Evolutionary conservation across 2,329 filamentous ascomycete species (phyloP).

Genomic region (Coleophoma cylindrospora): DNA sequence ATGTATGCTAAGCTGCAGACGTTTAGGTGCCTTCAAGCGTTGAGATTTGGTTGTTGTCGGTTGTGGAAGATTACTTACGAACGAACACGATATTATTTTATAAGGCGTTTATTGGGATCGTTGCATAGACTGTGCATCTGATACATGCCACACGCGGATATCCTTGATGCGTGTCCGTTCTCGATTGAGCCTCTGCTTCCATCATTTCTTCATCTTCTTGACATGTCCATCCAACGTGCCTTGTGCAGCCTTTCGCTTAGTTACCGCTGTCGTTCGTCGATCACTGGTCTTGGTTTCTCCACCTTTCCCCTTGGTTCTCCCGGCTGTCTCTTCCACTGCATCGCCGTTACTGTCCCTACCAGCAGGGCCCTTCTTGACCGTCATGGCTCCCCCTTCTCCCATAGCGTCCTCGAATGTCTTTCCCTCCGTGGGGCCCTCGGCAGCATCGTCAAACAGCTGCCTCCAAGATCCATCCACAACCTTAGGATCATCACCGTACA

Average conservation of each 20-base stretch:
- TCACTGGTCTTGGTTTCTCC: conserved; percentile 10
- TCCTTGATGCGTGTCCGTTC: too few species aligned
- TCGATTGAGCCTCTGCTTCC: too few species aligned
- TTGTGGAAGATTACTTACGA: too few species aligned
- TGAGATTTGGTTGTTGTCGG: too few species aligned
- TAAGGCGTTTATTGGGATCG: too few species aligned
- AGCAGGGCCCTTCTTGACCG: conserved; percentile 1
- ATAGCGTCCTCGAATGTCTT: conserved; percentile 10
- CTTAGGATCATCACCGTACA: conserved; percentile 58
- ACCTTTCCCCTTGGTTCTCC: conserved; percentile 9
- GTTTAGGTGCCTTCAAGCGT: too few species aligned
- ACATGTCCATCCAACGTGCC: conserved; percentile 17
- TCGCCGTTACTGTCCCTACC: conserved; percentile 5
- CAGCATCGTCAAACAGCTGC: conserved; percentile 36
- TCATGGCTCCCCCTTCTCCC: conserved; percentile 1
- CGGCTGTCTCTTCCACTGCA: conserved; percentile 10
- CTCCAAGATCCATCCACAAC: conserved; percentile 58
- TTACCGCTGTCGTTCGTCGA: background rate
- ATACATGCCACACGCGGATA: too few species aligned
- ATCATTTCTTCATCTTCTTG: conserved; percentile 12
- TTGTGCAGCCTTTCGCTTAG: conserved; percentile 13
- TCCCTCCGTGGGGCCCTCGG: conserved; percentile 20
- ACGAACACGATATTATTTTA: too few species aligned
- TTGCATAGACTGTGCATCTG: too few species aligned
- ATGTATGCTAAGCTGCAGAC: too few species aligned